Evolutionary conservation across 108 stramenopile species (phyloP), one percentile per base, ranked within the genome.

Genomic region (Pelagomonas calceolata): DNA sequence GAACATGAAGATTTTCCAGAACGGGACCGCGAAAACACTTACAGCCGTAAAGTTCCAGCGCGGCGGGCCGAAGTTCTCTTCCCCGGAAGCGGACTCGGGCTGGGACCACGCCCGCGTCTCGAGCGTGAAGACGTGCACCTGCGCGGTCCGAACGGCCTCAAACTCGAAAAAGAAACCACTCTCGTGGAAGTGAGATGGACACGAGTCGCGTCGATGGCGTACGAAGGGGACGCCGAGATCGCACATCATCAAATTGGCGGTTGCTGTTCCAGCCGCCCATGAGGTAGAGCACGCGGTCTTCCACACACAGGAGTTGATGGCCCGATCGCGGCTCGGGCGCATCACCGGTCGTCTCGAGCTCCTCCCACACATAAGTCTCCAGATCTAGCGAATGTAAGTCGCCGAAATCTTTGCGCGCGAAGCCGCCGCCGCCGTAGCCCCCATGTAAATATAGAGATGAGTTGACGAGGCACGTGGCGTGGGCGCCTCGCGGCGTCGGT

Each of bases 1-100:
- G 69, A 90, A 92, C n/a, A 89, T 73, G 68, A 92, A 90, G 0
- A 92, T 78, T 60, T 89, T 89, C 86, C 87, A 88, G 70, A 89
- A 76, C 0, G 91, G 91, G 10, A 92, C 88, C 26, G 91, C 88
- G 35, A 76, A 76, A 26, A 90, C 88, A 21, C 83, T 76, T n/a
- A 86, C 77, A 3, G 87, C 87, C 32, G 85, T 69, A 68, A 86
- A 86, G 73, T 86, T 85, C 90, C 90, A 91, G 33, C 90, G 82
- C 18, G 76, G 81, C 26, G 85, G 77, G 30, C 87, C 88, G 86
- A 85, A 87, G 3, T 63, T 39, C 12, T 72, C 78, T 64, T 81
- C 75, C 46, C 80, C 76, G 72, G 70, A 78, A 9, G 73, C 81
- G 29, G 77, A 69, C 66, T 78, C 76, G 33, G 77, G 66, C 70